Evolutionary conservation across 2,329 filamentous ascomycete genomes (phyloP), one percentile per base, ranked within the genome.

Genomic region (Chaetomium olivaceum): DNA sequence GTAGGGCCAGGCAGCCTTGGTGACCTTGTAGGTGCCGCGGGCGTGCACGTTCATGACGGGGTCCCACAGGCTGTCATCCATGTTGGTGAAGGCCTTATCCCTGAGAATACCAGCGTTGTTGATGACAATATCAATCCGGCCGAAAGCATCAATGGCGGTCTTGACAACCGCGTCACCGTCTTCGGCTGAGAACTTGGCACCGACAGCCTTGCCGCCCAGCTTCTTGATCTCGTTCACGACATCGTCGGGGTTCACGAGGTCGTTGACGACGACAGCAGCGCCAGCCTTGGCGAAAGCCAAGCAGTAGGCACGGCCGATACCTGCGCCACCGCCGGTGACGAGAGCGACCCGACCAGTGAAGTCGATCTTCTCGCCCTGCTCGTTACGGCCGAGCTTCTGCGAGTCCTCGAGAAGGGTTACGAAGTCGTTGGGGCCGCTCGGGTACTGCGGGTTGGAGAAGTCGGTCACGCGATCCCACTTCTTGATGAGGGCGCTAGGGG

Each of bases 41-140:
- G 97, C 86, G 79, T 99, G 95, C 63, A 98, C 93, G 73, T 93
- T 91, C 80, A 98, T 80, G 74, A 99, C 93, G 64, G 91, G 87
- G 74, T 97, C 89, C 93, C 95, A 99, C 74, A 93, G 86, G 75
- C 87, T 89, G 77, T 99, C 95, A 67, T 93, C 91, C 94, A 99
- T 97, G 84, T 98, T 98, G 79, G 85, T 85, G 79, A 99, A 99
- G 50, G 95, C 93, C 87, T 97, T 98, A 84, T 99, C 95, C 58
- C 95, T 89, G 62, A 99, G 88, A 73, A 99, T 99, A 75, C 95
- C 95, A 61, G 95, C 95, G 76, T 99, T 99, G 88, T 99, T 99
- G 83, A 99, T 86, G 70, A 99, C 80, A 69, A 99, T 93, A 76
- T 99, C 95, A 73, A 99, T 86, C 73, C 95, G 91, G 73, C 95